Evolutionary conservation across 78 protist genomes (phyloP).

Genomic region (Dictyostelium discoideum): DNA sequence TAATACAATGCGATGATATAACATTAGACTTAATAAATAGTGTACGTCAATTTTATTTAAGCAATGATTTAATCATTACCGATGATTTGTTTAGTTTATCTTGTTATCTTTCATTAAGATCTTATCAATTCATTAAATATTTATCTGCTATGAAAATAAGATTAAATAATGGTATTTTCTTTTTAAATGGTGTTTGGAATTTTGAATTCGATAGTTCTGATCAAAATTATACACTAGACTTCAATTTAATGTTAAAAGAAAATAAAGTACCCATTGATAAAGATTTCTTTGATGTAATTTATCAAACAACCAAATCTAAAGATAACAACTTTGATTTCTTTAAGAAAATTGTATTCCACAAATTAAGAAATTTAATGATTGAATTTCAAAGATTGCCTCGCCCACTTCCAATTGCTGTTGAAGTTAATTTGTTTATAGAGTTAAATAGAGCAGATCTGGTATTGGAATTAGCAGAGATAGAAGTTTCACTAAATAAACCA

Average conservation of each 20-base stretch:
- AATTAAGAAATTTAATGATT: not conserved
- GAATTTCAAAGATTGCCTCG: not conserved
- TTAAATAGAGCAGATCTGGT: not conserved
- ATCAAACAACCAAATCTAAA: not conserved
- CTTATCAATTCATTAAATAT: not conserved
- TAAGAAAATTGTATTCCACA: not conserved
- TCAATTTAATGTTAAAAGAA: not conserved
- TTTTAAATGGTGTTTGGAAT: not conserved
- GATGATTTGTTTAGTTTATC: not conserved
- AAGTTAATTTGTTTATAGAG: not conserved
- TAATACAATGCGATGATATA: not conserved
- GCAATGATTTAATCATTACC: not conserved
- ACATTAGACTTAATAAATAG: not conserved
- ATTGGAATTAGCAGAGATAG: not conserved
- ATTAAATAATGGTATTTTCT: not conserved
- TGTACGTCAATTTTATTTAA: not conserved
- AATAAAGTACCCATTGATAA: not conserved
- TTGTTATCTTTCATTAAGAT: not conserved
- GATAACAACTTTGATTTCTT: not conserved
- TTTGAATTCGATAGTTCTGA: not conserved
- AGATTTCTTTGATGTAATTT: not conserved
- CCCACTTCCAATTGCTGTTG: not conserved
- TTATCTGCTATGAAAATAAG: not conserved
- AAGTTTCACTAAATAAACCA: not conserved
- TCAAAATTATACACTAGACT: not conserved